Conservation (phyloP, 2,329 filamentous ascomycete species). For the Falciphora oryzae region DNA sequence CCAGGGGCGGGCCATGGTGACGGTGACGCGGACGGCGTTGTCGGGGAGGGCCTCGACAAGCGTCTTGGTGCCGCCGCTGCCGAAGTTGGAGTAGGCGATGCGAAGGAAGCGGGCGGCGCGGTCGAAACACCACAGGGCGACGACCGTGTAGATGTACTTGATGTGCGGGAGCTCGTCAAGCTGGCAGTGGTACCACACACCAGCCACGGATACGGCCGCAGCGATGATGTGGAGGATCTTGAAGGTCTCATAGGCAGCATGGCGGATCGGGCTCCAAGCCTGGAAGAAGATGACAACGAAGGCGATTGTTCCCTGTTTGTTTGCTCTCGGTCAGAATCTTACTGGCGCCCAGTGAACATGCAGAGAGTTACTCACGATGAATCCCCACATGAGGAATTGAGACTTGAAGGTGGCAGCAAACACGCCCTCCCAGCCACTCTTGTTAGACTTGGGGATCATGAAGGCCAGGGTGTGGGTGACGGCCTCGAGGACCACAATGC, state of each 20-base stretch:
- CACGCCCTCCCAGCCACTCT: constrained; percentile 43
- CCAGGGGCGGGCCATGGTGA: constrained; percentile 73
- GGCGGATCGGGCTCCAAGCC: constrained; percentile 63
- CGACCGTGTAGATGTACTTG: constrained; percentile 53
- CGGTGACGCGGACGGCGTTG: constrained; percentile 67
- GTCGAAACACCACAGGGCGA: constrained; percentile 64
- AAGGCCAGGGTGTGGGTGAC: constrained; percentile 60
- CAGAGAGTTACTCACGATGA: constrained; percentile 45
- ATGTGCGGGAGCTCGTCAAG: constrained; percentile 49
- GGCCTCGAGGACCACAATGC: constrained; percentile 66
- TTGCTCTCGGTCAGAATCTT: not conserved
- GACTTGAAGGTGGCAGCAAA: constrained; percentile 29
- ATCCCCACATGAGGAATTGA: constrained; percentile 53
- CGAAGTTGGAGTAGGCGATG: constrained; percentile 60
- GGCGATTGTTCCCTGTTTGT: constrained; percentile 47
- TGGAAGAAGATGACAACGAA: constrained; percentile 61
- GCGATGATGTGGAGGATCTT: constrained; percentile 64
- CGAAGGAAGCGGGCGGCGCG: constrained; percentile 53
- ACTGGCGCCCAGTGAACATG: not conserved
- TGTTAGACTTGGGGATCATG: constrained; percentile 36
- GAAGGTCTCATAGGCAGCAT: constrained; percentile 77
- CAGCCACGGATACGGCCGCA: constrained; percentile 53
- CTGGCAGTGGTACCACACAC: constrained; percentile 61
- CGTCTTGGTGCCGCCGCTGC: constrained; percentile 59
- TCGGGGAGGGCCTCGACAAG: constrained; percentile 71